Evolutionary conservation across 495 filamentous ascomycete genomes (phyloP), one percentile per base, ranked within the genome.

Genomic region (Aspergillus kassunensis): DNA sequence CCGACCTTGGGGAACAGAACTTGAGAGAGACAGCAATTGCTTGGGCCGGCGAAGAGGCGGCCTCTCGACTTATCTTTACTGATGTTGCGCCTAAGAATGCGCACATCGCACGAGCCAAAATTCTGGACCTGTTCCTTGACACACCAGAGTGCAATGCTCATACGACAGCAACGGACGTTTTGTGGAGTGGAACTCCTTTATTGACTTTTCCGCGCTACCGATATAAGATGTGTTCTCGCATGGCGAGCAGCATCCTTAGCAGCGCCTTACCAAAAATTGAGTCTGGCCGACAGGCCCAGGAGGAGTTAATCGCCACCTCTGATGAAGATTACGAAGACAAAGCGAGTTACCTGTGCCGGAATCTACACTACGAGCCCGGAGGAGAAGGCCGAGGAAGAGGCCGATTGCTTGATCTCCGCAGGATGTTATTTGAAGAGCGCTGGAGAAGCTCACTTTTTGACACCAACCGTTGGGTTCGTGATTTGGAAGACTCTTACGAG

Each of bases 171-270:
- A 95, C 93, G 5, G 93, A 99, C 62, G 86, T 97, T 8, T 76
- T 97, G 18, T 99, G 93, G 93, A 91, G 87, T 39, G 91, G 89
- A 45, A 99, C 95, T 6, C 93, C 93, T 29, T 76, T 99, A 44
- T 74, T 97, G 47, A 99, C 93, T 0, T 77, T 91, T n/a, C 91
- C 91, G n/a, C 81, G 92, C 25, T 93, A 97, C 68, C 79, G 83
- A 47, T 96, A 97, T 67, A 99, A 99, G 73, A 99, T 99, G 93
- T 97, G 95, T 69, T 95, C 89, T 35, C 84, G 95, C 44, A 97
- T 98, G 88, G 93, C 93, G 18, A 91, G 91, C 31, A 92, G 88
- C 12, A 97, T 98, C 56, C 76, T 98, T 11, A 86, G 80, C 53
- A 95, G 93, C 33, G 93, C 93, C 2, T 73, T 97, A 7, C 91